Conservation (phyloP, 2,329 filamentous ascomycete species). For the Niveomyces coronatus region DNA sequence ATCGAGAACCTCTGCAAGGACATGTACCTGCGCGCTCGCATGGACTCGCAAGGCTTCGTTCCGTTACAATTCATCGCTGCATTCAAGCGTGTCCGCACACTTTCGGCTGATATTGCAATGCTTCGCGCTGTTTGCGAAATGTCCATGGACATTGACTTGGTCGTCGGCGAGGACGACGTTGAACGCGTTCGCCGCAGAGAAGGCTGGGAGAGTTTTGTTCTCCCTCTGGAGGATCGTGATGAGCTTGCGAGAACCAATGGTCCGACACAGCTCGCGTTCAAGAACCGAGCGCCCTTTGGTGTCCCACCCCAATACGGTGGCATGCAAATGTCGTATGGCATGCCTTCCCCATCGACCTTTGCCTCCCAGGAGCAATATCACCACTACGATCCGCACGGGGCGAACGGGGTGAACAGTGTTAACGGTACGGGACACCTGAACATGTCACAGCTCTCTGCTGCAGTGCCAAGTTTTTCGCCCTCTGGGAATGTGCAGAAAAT, state of each 20-base stretch:
- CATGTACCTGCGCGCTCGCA: conserved; percentile 73
- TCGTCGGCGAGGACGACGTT: conserved; percentile 62
- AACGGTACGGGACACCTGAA: conserved; percentile 19
- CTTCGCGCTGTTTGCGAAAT: conserved; percentile 66
- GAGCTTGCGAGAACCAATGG: conserved; percentile 65
- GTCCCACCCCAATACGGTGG: conserved; percentile 22
- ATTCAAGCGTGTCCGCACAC: conserved; percentile 62
- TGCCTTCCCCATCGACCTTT: conserved; percentile 20
- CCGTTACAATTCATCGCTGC: conserved; percentile 64
- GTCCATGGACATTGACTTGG: conserved; percentile 63
- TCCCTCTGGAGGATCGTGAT: conserved; percentile 61
- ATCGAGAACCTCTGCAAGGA: conserved; percentile 94
- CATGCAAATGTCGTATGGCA: conserved; percentile 21
- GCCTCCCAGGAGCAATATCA: conserved; percentile 19
- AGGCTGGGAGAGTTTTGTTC: conserved; percentile 71
- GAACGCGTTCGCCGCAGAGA: conserved; percentile 68
- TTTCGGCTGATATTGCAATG: conserved; percentile 52
- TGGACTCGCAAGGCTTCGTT: conserved; percentile 94
- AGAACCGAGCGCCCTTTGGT: conserved; percentile 21
- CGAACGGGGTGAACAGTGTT: conserved; percentile 27
- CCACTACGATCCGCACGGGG: conserved; percentile 24
- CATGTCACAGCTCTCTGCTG: conserved; percentile 26
- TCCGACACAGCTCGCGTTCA: conserved; percentile 31
- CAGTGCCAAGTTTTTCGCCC: conserved; percentile 31
- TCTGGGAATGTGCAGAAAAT: conserved; percentile 15